Base-by-base conservation (phyloP, 345 rosid species). In the Punica granatum region DNA sequence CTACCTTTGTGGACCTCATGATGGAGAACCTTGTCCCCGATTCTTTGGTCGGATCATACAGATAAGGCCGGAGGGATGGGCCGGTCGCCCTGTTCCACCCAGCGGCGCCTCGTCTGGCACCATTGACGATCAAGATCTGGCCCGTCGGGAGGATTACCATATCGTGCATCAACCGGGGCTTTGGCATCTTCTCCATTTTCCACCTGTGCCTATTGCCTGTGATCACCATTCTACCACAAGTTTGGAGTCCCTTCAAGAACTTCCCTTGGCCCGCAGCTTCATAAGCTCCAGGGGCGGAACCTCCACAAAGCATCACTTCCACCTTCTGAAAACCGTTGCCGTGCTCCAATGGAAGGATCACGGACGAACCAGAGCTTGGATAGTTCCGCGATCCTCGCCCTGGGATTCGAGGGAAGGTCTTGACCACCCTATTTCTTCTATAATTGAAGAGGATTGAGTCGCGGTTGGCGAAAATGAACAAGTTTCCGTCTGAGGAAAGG, bases 131-230 rank as follows among this genome's bases (percentile, higher is more conserved):
- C 42, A 85, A 30, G 25, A 78, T 68, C 35, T 80, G 69, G 25
- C 90, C 86, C 10, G 78, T 83, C n/a, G 92, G 86, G 23, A 85
- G 80, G 73, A 83, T 74, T 51, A 87, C 67, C 89, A 83, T 79
- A 63, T 83, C 88, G 8, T 77, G 70, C 78, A 83, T 72, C 66
- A 80, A 70, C 54, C 88, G 86, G 15, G 87, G 86, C 51, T 75
- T 77, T 0, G 92, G 80, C 88, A 85, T 87, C 60, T 66, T 72
- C 67, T 85, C 90, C 88, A 83, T 81, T 10, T 63, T 70, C 83
- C 86, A 79, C 26, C n/a, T 33, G 69, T 73, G 82, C 26, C 18
- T 73, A 63, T 66, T 69, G 18, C 74, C 73, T 11, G 83, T 61
- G 65, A 82, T 75, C 66, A 34, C 76, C 77, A 80, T 77, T 59